Evolutionary conservation across 768 basidiomycete genomes (phyloP), one percentile per base, ranked within the genome.

Genomic region (Russula brevipes): DNA sequence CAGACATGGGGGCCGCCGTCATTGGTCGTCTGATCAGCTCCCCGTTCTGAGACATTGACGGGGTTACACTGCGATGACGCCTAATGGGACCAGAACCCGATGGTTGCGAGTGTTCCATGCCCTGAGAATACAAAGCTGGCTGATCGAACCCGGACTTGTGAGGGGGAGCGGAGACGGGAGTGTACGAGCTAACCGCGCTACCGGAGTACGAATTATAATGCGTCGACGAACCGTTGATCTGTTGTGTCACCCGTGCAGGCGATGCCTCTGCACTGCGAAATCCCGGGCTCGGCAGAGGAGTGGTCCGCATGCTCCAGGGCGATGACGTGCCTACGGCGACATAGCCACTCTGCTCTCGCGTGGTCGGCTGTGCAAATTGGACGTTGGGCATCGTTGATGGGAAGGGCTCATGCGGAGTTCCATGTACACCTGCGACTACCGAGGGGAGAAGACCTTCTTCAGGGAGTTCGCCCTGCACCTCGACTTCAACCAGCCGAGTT

Each of bases 51-150:
- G 78, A 73, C 35, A 85, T 65, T 0, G 85, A 85, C 9, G 89
- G 89, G 8, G 89, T 91, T 81, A 87, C 88, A 72, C 87, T 89
- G 59, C 89, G 80, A 70, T 89, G 84, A 51, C 89, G 79, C 56
- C 88, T 76, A 51, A 85, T 79, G 10, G 88, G 86, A 10, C 88
- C 86, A n/a, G 80, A 70, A 12, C 77, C 81, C 39, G 60, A 66
- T 64, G 19, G 57, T 55, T 64, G 63, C 33, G 63, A 60, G 14
- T 64, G 63, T 39, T 64, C 76, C 76, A 47, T 78, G 69, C 67
- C 80, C 70, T 12, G 77, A 75, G 81, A 77, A 68, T 83, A 87
- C 52, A 86, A 71, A 57, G 76, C 65, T 1, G 74, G 64, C 69
- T 86, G 81, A 73, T 88, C 88, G 58, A 89, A 89, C 10, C 77